Conservation (phyloP, 192 early-diverging fungal species). For the Rhizophlyctis rosea region DNA sequence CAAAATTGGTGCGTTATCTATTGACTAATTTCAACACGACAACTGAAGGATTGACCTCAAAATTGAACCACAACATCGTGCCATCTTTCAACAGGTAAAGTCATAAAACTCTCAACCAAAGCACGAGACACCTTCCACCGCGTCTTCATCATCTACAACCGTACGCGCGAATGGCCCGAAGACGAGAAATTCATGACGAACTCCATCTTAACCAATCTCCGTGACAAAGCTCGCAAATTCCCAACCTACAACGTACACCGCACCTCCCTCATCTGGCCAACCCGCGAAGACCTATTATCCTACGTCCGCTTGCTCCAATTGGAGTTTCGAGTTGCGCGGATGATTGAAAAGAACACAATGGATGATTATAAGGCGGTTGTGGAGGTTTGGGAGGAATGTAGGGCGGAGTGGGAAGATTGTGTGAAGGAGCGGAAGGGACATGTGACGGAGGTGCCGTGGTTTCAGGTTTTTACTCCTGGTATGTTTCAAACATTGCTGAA, state of each 20-base stretch:
- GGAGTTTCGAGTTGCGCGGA: not conserved
- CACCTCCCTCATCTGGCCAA: constrained; percentile 34
- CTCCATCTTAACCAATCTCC: constrained; percentile 40
- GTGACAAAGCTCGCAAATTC: constrained; percentile 4
- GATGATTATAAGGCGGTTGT: constrained; percentile 6
- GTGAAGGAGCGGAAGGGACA: constrained; percentile 22
- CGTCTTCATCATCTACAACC: constrained; percentile 33
- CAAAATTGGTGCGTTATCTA: not conserved
- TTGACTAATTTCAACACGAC: not conserved
- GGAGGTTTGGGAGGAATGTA: not conserved
- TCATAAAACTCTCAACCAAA: constrained; percentile 10
- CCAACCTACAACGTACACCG: constrained; percentile 20
- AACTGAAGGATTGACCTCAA: no score
- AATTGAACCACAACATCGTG: no score
- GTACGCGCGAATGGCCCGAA: constrained; percentile 26
- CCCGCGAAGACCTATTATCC: constrained; percentile 17
- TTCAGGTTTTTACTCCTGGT: constrained; percentile 33
- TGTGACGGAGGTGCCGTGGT: constrained; percentile 41
- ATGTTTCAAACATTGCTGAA: not conserved
- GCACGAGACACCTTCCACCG: constrained; percentile 24
- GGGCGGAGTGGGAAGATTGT: constrained; percentile 13
- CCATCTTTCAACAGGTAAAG: not conserved
- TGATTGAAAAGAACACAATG: not conserved
- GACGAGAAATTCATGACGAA: constrained; percentile 35
- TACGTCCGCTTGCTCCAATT: constrained; percentile 23